Evolutionary conservation across 208 protist species (phyloP), one percentile per base, ranked within the genome.

Genomic region (Crithidia thermophila): DNA sequence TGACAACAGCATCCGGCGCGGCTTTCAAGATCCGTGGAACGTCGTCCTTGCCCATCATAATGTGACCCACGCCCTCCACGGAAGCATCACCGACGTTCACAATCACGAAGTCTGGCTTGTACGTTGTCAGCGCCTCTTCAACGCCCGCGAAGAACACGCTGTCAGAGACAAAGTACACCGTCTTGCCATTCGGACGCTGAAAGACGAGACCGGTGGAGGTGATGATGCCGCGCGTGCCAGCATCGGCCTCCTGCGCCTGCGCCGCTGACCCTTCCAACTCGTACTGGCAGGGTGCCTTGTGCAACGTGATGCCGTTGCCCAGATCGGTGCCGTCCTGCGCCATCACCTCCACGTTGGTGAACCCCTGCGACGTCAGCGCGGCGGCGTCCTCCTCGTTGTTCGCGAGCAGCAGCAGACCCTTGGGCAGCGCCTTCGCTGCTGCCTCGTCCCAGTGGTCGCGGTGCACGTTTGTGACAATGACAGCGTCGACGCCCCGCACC

Each of bases 391-490:
- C 16, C 33, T 49, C 66, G 56, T 72, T 52, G 47, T 72, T 53
- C 25, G 30, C 23, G 36, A 37, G 58, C 27, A 62, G 42, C 18
- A 21, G 56, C 4, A 43, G 47, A 34, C 37, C 47, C 66, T 72
- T 70, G 34, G 66, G 66, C 1, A 72, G 23, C 13, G 34, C 21
- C n/a, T 55, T 10, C 11, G 42, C 56, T 21, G 66, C 66, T 14
- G 66, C 66, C 16, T 64, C 56, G 28, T 72, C 66, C 55, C 56
- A 72, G 66, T 72, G 66, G 34, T 72, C 56, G 4, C 47, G 16
- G 46, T 72, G 66, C 13, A 58, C 51, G 56, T 72, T 53, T 14
- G 66, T 72, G 33, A 59, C 36, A 18, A 72, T 53, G 36, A 72
- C 49, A 13, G 56, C 56, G 37, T 72, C 66, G 33, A 72, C 43